Evolutionary conservation across 2,329 filamentous ascomycete species (phyloP).

Genomic region (Dissoconium aciculare): DNA sequence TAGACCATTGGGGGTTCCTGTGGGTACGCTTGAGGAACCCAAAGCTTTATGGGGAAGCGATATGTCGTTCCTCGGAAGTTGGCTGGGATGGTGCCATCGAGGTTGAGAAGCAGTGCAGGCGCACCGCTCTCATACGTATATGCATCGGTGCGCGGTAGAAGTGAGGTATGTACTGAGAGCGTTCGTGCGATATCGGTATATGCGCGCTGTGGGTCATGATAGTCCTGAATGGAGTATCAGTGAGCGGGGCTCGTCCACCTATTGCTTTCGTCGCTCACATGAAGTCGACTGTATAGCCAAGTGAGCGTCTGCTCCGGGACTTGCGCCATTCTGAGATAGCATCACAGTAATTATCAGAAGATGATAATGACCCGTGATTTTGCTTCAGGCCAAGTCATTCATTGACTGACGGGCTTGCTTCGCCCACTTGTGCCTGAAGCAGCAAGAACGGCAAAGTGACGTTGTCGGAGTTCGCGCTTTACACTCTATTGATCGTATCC

Average conservation of each 20-base stretch:
- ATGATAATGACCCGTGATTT: too few relatives aligned
- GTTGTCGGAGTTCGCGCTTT: too few relatives aligned
- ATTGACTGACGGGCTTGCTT: too few relatives aligned
- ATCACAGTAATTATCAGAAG: too few relatives aligned
- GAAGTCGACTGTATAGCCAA: constrained; percentile 83
- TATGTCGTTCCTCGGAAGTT: constrained; percentile 78
- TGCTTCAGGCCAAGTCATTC: too few relatives aligned
- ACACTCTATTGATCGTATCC: too few relatives aligned
- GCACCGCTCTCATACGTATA: constrained; percentile 86
- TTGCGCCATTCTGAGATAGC: too few relatives aligned
- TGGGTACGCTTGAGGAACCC: constrained; percentile 85
- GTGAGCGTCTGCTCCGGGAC: constrained; percentile 82
- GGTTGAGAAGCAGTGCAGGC: constrained; percentile 71
- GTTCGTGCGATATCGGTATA: constrained; percentile 82
- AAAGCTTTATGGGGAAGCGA: constrained; percentile 80
- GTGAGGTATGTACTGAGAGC: constrained; percentile 61
- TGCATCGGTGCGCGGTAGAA: constrained; percentile 80
- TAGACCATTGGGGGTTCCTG: constrained; percentile 73
- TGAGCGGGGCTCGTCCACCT: constrained; percentile 1
- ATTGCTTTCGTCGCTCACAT: constrained; percentile 28
- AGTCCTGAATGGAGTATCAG: constrained; percentile 50
- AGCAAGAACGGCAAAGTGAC: too few relatives aligned
- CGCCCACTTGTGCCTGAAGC: too few relatives aligned
- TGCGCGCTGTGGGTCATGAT: constrained; percentile 79
- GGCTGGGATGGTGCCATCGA: constrained; percentile 82